Evolutionary conservation across 176 grass and related monocot species (phyloP), one percentile per base, ranked within the genome.

Genomic region (Neostapfia colusana): DNA sequence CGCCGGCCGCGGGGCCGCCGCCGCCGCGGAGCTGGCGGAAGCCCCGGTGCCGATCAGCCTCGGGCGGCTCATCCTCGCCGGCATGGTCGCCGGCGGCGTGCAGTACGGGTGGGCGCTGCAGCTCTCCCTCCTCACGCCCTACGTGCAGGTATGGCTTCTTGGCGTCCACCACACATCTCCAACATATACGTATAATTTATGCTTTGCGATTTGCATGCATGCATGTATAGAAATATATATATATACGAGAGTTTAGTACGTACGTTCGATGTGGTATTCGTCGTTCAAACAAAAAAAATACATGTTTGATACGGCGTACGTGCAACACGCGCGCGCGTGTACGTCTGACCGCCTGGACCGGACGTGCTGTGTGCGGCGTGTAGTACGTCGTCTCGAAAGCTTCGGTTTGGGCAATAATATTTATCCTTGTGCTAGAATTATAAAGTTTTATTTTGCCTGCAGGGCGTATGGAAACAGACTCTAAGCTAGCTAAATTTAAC

Each of bases 41-140:
- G 35, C 82, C 16, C 6, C 48, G 11, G 50, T 21, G 37, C 20
- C 56, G 20, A 83, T 90, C 57, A 90, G 83, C 88, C 68, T 93
- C 42, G 67, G 69, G 63, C 82, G 88, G 65, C 90, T 97, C 49
- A 63, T 97, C 72, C 68, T 90, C 38, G 69, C 93, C 25, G 86
- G 90, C 81, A 84, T 83, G 82, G 85, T 90, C 62, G 93, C 93
- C 81, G 93, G 90, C 34, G 90, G 90, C 53, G 88, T 97, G 82
- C 93, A 97, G 93, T 97, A 97, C 85, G 90, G 93, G 0, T 97
- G 93, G 93, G 90, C 93, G 45, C 69, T 97, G 49, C 93, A 97
- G 85, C 86, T 97, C 31, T 97, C 93, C 46, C 93, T 97, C 65
- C 93, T 97, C 79, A 97, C 93, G 35, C 93, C 93, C 18, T 97